phyloP scores from a whole-genome alignment of 2,329 filamentous ascomycete species.

The Colletotrichum theobromicola region DNA sequence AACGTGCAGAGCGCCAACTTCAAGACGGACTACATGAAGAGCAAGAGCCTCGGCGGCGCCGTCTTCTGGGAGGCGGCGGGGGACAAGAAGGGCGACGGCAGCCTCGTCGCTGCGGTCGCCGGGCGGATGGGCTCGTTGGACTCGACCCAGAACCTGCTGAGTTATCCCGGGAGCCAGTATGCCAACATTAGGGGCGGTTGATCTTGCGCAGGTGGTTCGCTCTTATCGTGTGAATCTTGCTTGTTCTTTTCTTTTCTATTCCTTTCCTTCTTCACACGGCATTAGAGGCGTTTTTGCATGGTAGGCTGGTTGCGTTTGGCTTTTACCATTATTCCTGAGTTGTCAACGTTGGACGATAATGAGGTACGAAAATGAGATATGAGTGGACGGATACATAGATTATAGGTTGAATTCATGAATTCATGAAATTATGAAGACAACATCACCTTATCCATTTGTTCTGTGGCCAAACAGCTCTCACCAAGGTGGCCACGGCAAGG shows the following conservation, averaged over 20 bases:
- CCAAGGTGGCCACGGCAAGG: neutral
- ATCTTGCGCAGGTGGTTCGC: neutral
- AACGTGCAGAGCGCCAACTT: conserved; percentile 59
- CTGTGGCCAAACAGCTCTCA: neutral
- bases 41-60: conserved; percentile 69
- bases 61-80: conserved; percentile 87
- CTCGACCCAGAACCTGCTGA: conserved; percentile 53
- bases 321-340: neutral
- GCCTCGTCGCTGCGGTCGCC: conserved; percentile 63
- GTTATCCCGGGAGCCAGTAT: conserved; percentile 62
- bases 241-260: no score
- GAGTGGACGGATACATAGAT: neutral
- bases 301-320: neutral
- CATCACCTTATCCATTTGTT: neutral
- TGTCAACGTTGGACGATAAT: neutral
- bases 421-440: neutral
- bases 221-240: neutral
- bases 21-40: conserved; percentile 70
- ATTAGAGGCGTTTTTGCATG: neutral
- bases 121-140: conserved; percentile 54
- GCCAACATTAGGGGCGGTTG: conserved; percentile 54
- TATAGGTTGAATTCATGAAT: neutral
- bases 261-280: neutral
- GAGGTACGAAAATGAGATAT: neutral
- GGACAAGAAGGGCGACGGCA: conserved; percentile 58